These are phyloP conservation scores for Aureobasidium uvarum DNA, from an alignment of 2,329 filamentous ascomycete genomes.

Conservation along the genomic window DNA sequence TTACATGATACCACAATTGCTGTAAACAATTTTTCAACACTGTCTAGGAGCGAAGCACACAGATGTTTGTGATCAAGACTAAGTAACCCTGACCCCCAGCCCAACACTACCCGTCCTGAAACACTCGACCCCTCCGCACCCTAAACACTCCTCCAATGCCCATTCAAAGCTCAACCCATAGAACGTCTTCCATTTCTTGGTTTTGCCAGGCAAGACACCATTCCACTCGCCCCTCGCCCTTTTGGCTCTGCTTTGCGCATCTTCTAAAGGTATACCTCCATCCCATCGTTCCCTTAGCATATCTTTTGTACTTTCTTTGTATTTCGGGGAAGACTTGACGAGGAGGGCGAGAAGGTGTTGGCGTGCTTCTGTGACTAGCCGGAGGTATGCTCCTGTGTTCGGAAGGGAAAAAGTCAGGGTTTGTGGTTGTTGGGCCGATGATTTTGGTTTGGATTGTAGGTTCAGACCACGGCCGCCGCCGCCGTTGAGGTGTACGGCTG, in stretches of 20 bases:
- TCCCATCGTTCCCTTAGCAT: constrained; percentile 68
- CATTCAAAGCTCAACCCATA: constrained; percentile 69
- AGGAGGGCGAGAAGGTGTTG: constrained; percentile 62
- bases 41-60: no score
- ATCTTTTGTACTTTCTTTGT: constrained; percentile 62
- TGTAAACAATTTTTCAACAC: no score
- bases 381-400: constrained; percentile 64
- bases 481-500: constrained; percentile 62
- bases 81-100: constrained; percentile 52
- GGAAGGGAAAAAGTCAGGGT: constrained; percentile 61
- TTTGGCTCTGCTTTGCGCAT: constrained; percentile 50
- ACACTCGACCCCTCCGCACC: constrained; percentile 66
- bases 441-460: constrained; percentile 30
- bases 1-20: no score
- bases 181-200: constrained; percentile 68
- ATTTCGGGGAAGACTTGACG: constrained; percentile 54
- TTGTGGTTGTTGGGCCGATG: constrained; percentile 15
- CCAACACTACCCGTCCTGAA: constrained; percentile 76
- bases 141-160: constrained; percentile 68
- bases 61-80: not conserved
- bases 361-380: constrained; percentile 61
- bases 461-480: constrained; percentile 47
- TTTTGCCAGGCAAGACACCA: constrained; percentile 60
- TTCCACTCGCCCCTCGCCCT: constrained; percentile 55
- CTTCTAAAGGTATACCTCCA: constrained; percentile 56